Percentiles rank a stretch among this genome's conserved stretches.
These are phyloP conservation scores for Aspergillus carlsbadensis DNA, from an alignment of 495 filamentous ascomycete species.

Conservation along the genomic window DNA sequence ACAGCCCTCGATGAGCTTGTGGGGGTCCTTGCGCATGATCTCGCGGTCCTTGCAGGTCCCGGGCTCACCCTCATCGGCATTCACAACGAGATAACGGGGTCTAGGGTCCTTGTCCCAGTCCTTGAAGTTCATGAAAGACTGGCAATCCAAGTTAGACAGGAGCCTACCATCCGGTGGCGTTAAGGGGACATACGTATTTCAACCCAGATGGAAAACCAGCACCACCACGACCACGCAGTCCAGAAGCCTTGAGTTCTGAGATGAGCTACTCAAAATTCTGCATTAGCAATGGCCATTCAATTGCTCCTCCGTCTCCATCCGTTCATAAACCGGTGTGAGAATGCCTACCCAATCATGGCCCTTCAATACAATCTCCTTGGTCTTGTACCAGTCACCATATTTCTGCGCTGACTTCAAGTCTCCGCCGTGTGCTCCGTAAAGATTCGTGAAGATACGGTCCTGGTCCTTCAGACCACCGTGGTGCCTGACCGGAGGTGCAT, in stretches of 20 bases:
- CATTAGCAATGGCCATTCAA: constrained; percentile 22
- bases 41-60: constrained; percentile 99
- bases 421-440: constrained; percentile 87
- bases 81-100: constrained; percentile 94
- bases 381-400: constrained; percentile 99
- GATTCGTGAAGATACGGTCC: constrained; percentile 98
- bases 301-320: background rate
- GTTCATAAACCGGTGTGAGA: background rate
- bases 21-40: constrained; percentile 99
- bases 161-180: background rate
- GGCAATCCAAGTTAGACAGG: constrained; percentile 10
- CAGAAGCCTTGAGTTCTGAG: constrained; percentile 91
- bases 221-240: constrained; percentile 91
- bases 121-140: constrained; percentile 99
- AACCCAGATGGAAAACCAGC: constrained; percentile 96
- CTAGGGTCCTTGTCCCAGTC: constrained; percentile 98
- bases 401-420: constrained; percentile 95
- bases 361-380: constrained; percentile 95
- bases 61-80: constrained; percentile 97
- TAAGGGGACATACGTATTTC: constrained; percentile 80
- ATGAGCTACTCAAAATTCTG: constrained; percentile 65
- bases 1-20: constrained; percentile 97
- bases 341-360: constrained; percentile 87
- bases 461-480: constrained; percentile 90
- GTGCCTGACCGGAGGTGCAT: constrained; percentile 63